Evolutionary conservation across 169 alveolate genomes (phyloP).

Genomic region (Plasmodium berghei): DNA sequence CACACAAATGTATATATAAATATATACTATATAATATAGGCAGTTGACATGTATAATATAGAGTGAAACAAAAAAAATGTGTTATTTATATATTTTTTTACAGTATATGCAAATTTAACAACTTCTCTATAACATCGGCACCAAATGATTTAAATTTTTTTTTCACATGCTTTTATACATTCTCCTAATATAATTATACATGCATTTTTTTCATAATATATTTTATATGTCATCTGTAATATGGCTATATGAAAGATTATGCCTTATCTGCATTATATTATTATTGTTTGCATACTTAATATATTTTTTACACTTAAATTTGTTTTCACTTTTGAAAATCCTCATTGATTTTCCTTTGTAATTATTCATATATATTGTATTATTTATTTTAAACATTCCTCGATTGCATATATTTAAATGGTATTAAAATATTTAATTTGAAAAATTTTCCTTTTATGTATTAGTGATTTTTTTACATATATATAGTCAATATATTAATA

Average conservation of each 20-base stretch:
- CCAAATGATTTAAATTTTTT: neutral
- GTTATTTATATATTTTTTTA: neutral
- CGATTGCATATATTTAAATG: neutral
- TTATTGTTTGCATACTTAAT: conserved; percentile 43
- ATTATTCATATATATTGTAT: conserved; percentile 10
- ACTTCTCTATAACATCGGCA: neutral
- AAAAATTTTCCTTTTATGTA: neutral
- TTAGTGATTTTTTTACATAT: neutral
- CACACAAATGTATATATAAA: conserved; percentile 7
- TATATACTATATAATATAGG: conserved; percentile 10
- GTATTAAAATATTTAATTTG: neutral
- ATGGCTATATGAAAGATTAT: conserved; percentile 39
- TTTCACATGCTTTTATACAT: conserved; percentile 1
- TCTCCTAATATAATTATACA: conserved; percentile 3
- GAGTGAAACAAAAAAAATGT: too few species aligned
- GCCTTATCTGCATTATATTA: conserved; percentile 29
- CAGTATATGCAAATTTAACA: neutral
- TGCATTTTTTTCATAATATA: conserved; percentile 1
- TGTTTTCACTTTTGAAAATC: conserved; percentile 52
- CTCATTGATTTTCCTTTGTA: conserved; percentile 72
- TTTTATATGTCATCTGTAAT: conserved; percentile 25
- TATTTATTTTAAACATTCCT: conserved; percentile 52
- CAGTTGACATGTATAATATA: neutral
- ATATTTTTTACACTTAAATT: conserved; percentile 36
- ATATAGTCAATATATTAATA: too few species aligned